Percentiles rank a stretch among this genome's conserved stretches.
These are phyloP conservation scores for Glycine latifolia DNA, from an alignment of 306 rosid species.

Conservation along the genomic window DNA sequence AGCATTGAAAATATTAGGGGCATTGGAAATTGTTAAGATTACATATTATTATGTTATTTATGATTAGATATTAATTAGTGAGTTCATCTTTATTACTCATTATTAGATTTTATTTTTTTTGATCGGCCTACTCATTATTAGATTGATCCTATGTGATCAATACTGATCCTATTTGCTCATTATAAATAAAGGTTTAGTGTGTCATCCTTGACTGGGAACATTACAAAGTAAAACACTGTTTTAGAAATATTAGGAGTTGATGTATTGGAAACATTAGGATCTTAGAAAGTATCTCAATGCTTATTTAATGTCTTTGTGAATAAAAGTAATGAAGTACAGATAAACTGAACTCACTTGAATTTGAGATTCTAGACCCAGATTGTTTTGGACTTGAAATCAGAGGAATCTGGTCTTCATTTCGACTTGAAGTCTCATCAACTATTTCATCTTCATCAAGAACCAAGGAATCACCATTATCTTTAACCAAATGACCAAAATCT, in stretches of 20 bases:
- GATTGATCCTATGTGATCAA: too few species aligned
- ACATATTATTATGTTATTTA: too few species aligned
- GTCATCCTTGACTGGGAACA: too few species aligned
- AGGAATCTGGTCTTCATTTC: slow-evolving; percentile 64
- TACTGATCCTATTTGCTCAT: too few species aligned
- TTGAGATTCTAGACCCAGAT: slow-evolving; percentile 49
- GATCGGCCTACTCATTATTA: too few species aligned
- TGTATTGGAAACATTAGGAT: neutral
- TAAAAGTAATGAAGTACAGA: slow-evolving; percentile 35
- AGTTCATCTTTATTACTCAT: too few species aligned
- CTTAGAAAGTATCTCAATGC: too few species aligned
- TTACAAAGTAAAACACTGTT: too few species aligned
- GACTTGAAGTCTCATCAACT: slow-evolving; percentile 51
- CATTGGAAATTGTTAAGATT: neutral
- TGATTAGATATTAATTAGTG: too few species aligned
- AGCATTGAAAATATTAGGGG: slow-evolving; percentile 6
- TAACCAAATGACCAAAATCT: slow-evolving; percentile 57
- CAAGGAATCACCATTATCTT: slow-evolving; percentile 50
- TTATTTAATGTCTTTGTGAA: too few species aligned
- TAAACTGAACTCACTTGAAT: slow-evolving; percentile 60
- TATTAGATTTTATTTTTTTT: too few species aligned
- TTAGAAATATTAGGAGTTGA: neutral
- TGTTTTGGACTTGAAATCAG: slow-evolving; percentile 61
- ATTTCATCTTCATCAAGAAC: slow-evolving; percentile 54
- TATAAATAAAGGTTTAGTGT: too few species aligned